Evolutionary conservation across 441 rosid genomes (phyloP).

Genomic region (Geranium incanum): DNA sequence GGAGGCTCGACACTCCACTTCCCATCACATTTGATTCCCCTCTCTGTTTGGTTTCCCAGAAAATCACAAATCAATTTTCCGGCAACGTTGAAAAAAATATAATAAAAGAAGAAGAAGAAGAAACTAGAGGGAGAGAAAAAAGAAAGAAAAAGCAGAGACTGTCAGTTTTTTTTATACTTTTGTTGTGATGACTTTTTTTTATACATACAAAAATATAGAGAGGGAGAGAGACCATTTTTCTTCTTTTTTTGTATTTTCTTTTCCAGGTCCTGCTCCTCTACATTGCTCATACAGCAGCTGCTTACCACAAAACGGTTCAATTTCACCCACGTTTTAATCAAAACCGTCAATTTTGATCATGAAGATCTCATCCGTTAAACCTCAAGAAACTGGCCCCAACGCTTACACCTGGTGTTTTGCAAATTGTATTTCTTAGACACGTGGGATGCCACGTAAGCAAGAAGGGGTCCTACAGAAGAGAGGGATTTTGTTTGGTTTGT

Average conservation of each 20-base stretch:
- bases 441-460: constrained; percentile 15
- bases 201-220: too few species aligned
- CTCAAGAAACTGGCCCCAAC: too few species aligned
- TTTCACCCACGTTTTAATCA: background rate
- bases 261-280: too few species aligned
- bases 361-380: too few species aligned
- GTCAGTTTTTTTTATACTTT: constrained; percentile 12
- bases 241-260: too few species aligned
- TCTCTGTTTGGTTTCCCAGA: constrained; percentile 32
- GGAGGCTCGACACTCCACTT: constrained; percentile 70
- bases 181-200: background rate
- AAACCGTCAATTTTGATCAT: too few species aligned
- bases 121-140: constrained; percentile 3
- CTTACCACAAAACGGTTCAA: too few species aligned
- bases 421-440: too few species aligned
- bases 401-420: too few species aligned
- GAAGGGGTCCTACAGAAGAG: too few species aligned
- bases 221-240: too few species aligned
- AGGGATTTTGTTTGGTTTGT: background rate
- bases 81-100: constrained; percentile 14
- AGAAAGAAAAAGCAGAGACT: constrained; percentile 13
- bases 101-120: background rate
- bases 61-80: constrained; percentile 17
- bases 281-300: background rate
- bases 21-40: constrained; percentile 89